Evolutionary conservation across 2,329 filamentous ascomycete species (phyloP), one percentile per base, ranked within the genome.

Genomic region (Myriosclerotinia duriaeana): DNA sequence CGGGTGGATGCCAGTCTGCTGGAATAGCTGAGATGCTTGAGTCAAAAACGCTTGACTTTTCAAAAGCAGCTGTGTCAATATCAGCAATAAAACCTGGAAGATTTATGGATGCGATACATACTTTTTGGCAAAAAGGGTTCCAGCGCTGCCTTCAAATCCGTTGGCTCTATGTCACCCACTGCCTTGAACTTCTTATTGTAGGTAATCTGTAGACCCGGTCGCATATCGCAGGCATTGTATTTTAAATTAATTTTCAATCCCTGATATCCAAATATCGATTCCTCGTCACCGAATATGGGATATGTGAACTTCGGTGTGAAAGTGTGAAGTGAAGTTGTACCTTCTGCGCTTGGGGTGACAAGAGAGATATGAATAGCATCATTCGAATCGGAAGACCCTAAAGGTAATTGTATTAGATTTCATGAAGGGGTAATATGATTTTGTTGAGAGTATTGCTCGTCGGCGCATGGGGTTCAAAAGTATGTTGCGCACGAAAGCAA

Each of bases 251-350:
- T 89, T 70, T 87, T 87, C 65, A 97, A 84, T 64, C 87, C 87
- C 76, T 92, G 89, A 81, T 97, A 97, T 48, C 94, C 94, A 73
- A 96, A 93, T 70, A 98, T 94, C 40, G 84, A 85, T 78, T 99
- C 93, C 11, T 95, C 89, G n/a, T 98, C 90, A 74, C 92, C 92
- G 72, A 98, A 97, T 70, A 99, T 90, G 1, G 92, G 82, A 78
- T 98, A 97, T 22, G 94, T 97, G 77, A 93, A 96, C 75, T 86
- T 85, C 0, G 95, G 96, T 68, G 91, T 84, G 78, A 99, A 98
- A 38, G 85, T 84, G 36, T 85, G 83, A 72, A 89, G 79, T 42
- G 83, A 85, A 72, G 85, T 86, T 60, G 84, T 75, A 70, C 81
- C 81, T 9, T 78, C 78, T 22, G 80, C 77, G 7, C 80, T 78